These are phyloP conservation scores for Gastrodia elata DNA, from an alignment of 106 monocot species.

Conservation along the genomic window DNA sequence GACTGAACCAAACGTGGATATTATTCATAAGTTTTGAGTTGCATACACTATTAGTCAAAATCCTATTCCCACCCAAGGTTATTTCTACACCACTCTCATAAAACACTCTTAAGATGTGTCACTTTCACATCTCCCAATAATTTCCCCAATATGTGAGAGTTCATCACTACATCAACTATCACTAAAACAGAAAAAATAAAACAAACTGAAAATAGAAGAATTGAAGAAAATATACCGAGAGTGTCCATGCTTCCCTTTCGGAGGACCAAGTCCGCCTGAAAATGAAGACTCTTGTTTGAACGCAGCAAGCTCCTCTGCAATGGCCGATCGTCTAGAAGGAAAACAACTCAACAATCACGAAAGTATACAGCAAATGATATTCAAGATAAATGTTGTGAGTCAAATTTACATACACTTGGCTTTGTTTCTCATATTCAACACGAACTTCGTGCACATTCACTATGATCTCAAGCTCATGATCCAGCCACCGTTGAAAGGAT, in stretches of 20 bases:
- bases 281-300: constrained; percentile 65
- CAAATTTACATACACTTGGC: constrained; percentile 67
- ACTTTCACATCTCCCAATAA: no score
- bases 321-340: constrained; percentile 47
- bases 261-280: constrained; percentile 28
- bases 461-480: constrained; percentile 93
- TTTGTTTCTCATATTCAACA: constrained; percentile 92
- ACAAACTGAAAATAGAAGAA: constrained; percentile 3
- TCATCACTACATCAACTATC: no score
- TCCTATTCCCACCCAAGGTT: no score
- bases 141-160: no score
- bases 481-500: constrained; percentile 78
- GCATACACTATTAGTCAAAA: no score
- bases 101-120: no score
- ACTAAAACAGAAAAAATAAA: not conserved
- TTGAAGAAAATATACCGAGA: constrained; percentile 27
- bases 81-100: no score
- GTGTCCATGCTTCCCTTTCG: constrained; percentile 64
- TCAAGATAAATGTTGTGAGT: not conserved
- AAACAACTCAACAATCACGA: constrained; percentile 12
- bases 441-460: constrained; percentile 92
- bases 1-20: no score
- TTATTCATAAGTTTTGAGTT: no score
- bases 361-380: not conserved
- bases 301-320: constrained; percentile 71